Conservation (phyloP, 805 yeast species). For the Wickerhamiella brachini region DNA sequence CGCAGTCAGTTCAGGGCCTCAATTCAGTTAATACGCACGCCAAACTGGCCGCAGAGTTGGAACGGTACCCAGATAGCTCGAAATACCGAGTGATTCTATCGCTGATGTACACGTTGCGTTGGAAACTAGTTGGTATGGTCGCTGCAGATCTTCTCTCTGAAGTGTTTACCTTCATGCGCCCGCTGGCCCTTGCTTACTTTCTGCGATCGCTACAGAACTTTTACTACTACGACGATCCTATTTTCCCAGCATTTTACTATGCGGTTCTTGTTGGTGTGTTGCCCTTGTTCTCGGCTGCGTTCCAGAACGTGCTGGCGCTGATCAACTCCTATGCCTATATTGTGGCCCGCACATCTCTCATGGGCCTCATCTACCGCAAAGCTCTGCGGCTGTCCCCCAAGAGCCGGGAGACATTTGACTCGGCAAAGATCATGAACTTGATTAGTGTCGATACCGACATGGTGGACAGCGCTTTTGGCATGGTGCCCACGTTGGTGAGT, state of each 20-base stretch:
- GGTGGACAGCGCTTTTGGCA: conserved; percentile 62
- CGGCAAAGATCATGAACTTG: conserved; percentile 86
- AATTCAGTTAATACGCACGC: conserved; percentile 9
- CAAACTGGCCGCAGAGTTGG: conserved; percentile 7
- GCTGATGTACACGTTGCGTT: conserved; percentile 2
- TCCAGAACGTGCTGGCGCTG: conserved; percentile 10
- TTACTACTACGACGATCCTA: conserved; percentile 6
- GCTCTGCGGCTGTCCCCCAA: conserved; percentile 53
- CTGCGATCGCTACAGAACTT: conserved; percentile 11
- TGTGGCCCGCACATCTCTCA: conserved; percentile 30
- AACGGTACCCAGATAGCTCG: neutral
- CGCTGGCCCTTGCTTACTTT: conserved; percentile 13
- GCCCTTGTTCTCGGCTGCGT: conserved; percentile 11
- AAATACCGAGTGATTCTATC: conserved; percentile 12
- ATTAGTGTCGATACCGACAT: conserved; percentile 90
- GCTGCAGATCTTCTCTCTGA: conserved; percentile 7
- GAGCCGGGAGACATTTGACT: conserved; percentile 48
- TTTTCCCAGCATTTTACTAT: conserved; percentile 13
- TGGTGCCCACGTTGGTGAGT: conserved; percentile 68
- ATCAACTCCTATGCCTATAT: conserved; percentile 9
- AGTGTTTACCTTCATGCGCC: conserved; percentile 9
- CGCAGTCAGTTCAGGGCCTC: conserved; percentile 14
- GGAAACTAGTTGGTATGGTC: conserved; percentile 5
- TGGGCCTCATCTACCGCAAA: conserved; percentile 54
- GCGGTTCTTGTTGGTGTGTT: conserved; percentile 13